Percentiles rank a stretch among this genome's conserved stretches.
phyloP scores from a whole-genome alignment of 176 grass and related monocot species.

The Dactylis glomerata region DNA sequence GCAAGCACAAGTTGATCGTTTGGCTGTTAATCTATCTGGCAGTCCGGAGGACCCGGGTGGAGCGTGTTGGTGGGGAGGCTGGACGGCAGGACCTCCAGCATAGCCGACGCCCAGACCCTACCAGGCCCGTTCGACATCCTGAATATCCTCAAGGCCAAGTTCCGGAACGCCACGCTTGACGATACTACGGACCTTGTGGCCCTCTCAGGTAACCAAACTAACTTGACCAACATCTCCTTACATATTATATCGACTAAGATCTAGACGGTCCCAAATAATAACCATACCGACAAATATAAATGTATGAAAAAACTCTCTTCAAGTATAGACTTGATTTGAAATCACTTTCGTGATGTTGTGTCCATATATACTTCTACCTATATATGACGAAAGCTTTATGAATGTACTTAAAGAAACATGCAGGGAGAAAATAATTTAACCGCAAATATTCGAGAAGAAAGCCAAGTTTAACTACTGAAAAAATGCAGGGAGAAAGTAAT shows the following conservation, averaged over 20 bases:
- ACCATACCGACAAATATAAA: too few relatives aligned
- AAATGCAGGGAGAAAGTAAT: too few relatives aligned
- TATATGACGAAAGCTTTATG: background rate
- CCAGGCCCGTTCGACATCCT: conserved; percentile 41
- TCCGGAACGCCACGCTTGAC: background rate
- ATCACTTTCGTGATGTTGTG: background rate
- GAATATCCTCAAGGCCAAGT: conserved; percentile 13
- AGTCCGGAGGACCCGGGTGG: conserved; percentile 70
- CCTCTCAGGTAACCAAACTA: conserved; percentile 41
- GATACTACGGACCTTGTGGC: conserved; percentile 57
- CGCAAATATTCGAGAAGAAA: background rate
- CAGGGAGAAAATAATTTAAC: background rate
- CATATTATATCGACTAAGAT: too few relatives aligned
- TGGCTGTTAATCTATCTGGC: background rate
- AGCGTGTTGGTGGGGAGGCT: conserved; percentile 49
- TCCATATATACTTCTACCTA: background rate
- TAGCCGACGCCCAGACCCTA: conserved; percentile 6
- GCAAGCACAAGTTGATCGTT: background rate
- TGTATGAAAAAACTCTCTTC: too few relatives aligned
- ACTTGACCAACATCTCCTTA: too few relatives aligned
- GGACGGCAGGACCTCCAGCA: conserved; percentile 37
- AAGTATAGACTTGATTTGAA: background rate
- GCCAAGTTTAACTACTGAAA: background rate
- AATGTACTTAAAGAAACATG: too few relatives aligned
- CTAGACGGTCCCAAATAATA: too few relatives aligned